Percentiles rank a stretch among this genome's conserved stretches.
phyloP scores from a whole-genome alignment of 2,329 filamentous ascomycete species.

The Domatiomyces catenatus region DNA sequence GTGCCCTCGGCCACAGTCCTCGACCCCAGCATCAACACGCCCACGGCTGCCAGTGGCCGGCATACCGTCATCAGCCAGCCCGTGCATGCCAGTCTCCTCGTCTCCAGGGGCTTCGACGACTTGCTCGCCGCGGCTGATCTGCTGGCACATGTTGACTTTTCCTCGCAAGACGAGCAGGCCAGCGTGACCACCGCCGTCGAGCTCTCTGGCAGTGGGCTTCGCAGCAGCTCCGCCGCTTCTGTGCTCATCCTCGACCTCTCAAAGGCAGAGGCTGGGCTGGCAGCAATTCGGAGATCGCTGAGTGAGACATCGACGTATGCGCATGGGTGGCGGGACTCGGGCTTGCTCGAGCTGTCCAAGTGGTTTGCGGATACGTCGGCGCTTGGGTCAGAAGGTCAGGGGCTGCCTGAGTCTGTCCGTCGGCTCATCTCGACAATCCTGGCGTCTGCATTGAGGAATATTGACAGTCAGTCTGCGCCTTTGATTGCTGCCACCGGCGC shows the following conservation, averaged over 20 bases:
- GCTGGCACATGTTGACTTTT: constrained; percentile 21
- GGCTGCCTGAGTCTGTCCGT: constrained; percentile 53
- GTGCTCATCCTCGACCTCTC: constrained; percentile 45
- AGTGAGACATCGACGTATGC: constrained; percentile 58
- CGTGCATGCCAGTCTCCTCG: constrained; percentile 65
- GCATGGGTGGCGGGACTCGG: constrained; percentile 57
- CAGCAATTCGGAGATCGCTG: constrained; percentile 52
- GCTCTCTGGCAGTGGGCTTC: constrained; percentile 23
- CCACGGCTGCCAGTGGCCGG: constrained; percentile 46
- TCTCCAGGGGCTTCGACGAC: constrained; percentile 57
- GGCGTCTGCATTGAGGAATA: constrained; percentile 21
- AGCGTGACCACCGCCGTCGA: constrained; percentile 40
- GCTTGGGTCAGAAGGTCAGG: constrained; percentile 26
- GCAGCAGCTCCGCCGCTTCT: constrained; percentile 20
- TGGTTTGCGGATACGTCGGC: constrained; percentile 40
- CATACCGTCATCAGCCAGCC: constrained; percentile 59
- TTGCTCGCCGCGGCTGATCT: constrained; percentile 32
- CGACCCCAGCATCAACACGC: constrained; percentile 60
- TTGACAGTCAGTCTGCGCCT: constrained; percentile 19
- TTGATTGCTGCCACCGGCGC: constrained; percentile 22
- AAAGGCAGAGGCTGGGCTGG: constrained; percentile 47
- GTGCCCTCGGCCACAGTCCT: constrained; percentile 43
- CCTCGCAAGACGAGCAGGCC: constrained; percentile 24
- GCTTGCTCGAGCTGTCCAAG: constrained; percentile 46
- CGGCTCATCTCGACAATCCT: constrained; percentile 54